Conservation (phyloP, 805 yeast genomes). For the Saccharomycopsis sp. region DNA sequence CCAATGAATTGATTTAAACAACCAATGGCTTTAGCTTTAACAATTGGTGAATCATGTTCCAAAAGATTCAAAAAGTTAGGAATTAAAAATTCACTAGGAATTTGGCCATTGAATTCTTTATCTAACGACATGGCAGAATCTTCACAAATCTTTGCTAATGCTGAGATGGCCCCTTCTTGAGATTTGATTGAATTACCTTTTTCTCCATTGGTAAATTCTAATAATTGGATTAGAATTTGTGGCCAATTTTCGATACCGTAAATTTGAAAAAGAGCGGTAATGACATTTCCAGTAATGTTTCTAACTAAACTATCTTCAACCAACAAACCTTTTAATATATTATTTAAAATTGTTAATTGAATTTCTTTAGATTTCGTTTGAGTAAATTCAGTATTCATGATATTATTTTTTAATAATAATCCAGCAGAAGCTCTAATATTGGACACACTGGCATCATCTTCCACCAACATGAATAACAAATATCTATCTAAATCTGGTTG, state of each 20-base stretch:
- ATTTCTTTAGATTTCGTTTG: constrained; percentile 23
- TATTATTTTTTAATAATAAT: constrained; percentile 64
- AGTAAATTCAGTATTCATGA: constrained; percentile 29
- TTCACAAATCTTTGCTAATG: constrained; percentile 82
- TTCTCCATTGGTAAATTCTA: constrained; percentile 44
- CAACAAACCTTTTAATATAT: constrained; percentile 37
- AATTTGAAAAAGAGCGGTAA: constrained; percentile 66
- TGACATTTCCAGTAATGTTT: constrained; percentile 83
- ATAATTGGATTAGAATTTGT: constrained; percentile 52
- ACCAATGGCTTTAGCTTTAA: constrained; percentile 52
- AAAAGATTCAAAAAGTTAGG: constrained; percentile 51
- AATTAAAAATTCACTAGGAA: constrained; percentile 60
- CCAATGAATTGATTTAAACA: constrained; percentile 73
- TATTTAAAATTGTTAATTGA: constrained; percentile 27
- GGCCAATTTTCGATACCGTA: constrained; percentile 69
- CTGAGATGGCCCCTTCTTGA: constrained; percentile 70
- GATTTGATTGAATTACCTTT: constrained; percentile 32
- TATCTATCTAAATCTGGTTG: constrained; percentile 80
- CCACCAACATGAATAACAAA: constrained; percentile 56
- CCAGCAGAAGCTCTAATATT: constrained; percentile 85
- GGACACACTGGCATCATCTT: constrained; percentile 36
- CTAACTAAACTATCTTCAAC: constrained; percentile 54
- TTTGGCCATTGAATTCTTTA: constrained; percentile 48
- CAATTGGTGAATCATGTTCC: constrained; percentile 31
- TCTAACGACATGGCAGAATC: constrained; percentile 66